A percentile compares a stretch with the other conserved stretches of the same genome.
Conservation (phyloP, 306 rosid species). For the Quillaja saponaria region DNA sequence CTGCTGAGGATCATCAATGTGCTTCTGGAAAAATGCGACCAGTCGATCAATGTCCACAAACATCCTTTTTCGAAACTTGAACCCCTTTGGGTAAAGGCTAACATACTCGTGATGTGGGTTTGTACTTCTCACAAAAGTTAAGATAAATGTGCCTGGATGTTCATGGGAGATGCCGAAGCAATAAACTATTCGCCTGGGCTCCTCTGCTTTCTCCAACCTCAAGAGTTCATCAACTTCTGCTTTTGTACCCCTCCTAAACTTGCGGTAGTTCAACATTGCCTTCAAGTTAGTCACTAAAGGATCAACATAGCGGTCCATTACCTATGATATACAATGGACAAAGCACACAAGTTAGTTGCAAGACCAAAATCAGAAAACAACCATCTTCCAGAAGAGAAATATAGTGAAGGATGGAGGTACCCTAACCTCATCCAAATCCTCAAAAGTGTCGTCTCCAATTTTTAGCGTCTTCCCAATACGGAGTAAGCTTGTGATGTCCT, state of each 20-base stretch:
- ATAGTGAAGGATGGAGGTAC: not conserved
- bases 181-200: constrained; percentile 87
- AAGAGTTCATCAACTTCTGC: constrained; percentile 90
- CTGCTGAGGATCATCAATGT: constrained; percentile 83
- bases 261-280: constrained; percentile 84
- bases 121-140: constrained; percentile 82
- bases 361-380: not conserved
- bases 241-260: constrained; percentile 79
- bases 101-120: constrained; percentile 97
- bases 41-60: constrained; percentile 94
- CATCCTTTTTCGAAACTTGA: constrained; percentile 93
- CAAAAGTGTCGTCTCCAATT: constrained; percentile 98
- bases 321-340: constrained; percentile 43
- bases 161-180: constrained; percentile 88
- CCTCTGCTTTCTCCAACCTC: constrained; percentile 71
- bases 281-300: constrained; percentile 86
- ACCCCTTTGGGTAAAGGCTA: constrained; percentile 97
- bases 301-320: constrained; percentile 98
- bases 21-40: constrained; percentile 85
- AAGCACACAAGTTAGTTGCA: not conserved
- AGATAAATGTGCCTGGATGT: constrained; percentile 97
- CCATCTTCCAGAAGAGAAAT: constrained; percentile 4
- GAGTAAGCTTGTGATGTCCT: constrained; percentile 91
- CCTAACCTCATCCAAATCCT: constrained; percentile 95
- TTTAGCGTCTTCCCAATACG: constrained; percentile 97